Conservation (phyloP, 2,329 filamentous ascomycete genomes). For the Pseudogymnoascus sp. region DNA sequence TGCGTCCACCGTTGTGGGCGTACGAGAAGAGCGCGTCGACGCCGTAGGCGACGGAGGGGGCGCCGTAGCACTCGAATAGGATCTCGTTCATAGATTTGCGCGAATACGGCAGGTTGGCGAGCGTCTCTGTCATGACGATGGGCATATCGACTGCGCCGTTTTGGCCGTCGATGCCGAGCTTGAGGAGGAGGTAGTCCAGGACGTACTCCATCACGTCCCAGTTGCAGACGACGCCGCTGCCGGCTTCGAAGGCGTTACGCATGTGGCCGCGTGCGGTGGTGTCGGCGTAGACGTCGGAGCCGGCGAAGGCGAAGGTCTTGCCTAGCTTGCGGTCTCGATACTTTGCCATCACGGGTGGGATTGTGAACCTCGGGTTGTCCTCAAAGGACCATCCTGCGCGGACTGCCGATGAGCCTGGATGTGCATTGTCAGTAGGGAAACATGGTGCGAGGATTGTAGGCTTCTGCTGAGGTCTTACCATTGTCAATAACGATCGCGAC, state of each 20-base stretch:
- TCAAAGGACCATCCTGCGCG: constrained; percentile 97
- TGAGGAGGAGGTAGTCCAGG: constrained; percentile 89
- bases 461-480: constrained; percentile 46
- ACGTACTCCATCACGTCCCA: constrained; percentile 97
- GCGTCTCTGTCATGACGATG: constrained; percentile 89
- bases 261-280: constrained; percentile 87
- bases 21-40: constrained; percentile 97
- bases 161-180: constrained; percentile 73
- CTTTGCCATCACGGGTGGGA: constrained; percentile 87
- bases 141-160: constrained; percentile 74
- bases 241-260: constrained; percentile 82
- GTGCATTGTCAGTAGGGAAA: background rate
- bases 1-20: constrained; percentile 73
- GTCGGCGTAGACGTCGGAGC: constrained; percentile 88
- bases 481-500: constrained; percentile 96
- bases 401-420: constrained; percentile 71
- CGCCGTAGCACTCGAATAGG: constrained; percentile 90
- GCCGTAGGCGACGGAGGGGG: constrained; percentile 83
- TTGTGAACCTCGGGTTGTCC: constrained; percentile 64
- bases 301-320: constrained; percentile 87
- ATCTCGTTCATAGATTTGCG: constrained; percentile 95
- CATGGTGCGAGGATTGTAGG: background rate
- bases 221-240: constrained; percentile 86
- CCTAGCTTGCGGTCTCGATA: constrained; percentile 91
- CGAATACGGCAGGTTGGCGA: constrained; percentile 84